A percentile compares a stretch with the other conserved stretches of the same genome.
Evolutionary conservation across 192 early-diverging fungal species (phyloP).

Genomic region (Dissophora globulifera): DNA sequence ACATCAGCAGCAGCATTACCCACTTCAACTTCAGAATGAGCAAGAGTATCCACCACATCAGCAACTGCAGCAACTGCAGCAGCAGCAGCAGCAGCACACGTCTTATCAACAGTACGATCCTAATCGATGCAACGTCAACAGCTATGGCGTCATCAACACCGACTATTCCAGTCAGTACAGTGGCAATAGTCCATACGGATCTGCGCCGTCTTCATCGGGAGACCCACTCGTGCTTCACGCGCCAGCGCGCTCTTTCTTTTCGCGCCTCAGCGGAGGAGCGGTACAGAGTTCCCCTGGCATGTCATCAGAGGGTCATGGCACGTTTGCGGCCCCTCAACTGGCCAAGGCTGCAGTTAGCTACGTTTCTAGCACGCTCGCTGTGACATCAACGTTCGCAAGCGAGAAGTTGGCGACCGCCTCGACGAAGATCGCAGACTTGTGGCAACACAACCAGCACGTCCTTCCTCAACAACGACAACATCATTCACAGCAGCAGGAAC

Average conservation of each 20-base stretch:
- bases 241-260: conserved; percentile 37
- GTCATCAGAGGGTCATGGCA: not conserved
- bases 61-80: conserved; percentile 13
- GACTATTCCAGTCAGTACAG: conserved; percentile 4
- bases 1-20: not conserved
- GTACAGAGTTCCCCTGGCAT: not conserved
- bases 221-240: conserved; percentile 27
- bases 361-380: conserved; percentile 40
- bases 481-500: conserved; percentile 6
- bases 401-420: conserved; percentile 39
- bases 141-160: conserved; percentile 17
- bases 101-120: conserved; percentile 9
- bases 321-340: conserved; percentile 25
- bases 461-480: conserved; percentile 43
- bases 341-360: conserved; percentile 40
- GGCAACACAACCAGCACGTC: conserved; percentile 45
- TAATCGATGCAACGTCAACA: conserved; percentile 16
- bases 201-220: not conserved
- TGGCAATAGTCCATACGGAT: not conserved
- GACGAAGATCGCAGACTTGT: conserved; percentile 47
- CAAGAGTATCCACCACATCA: conserved; percentile 4
- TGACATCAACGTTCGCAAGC: conserved; percentile 46
- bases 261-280: conserved; percentile 22
- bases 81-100: conserved; percentile 19
- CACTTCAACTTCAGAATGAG: no score